Base-by-base conservation (phyloP, 139 green algal species). In the Dunaliella primolecta region DNA sequence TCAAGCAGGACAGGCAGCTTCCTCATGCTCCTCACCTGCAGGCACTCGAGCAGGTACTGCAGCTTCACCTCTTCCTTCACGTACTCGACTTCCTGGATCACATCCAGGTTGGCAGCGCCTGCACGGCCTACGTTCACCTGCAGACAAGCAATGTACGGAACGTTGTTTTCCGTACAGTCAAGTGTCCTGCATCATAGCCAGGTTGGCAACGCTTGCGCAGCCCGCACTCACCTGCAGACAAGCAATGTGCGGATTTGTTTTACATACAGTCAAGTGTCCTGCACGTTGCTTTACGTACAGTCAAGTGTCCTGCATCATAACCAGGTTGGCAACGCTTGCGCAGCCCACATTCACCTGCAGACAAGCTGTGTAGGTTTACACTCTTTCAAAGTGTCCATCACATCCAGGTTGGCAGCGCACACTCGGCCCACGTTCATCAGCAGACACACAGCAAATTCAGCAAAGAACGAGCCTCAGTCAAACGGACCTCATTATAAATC, bases 21-120 rank as follows among this genome's bases (percentile, higher is more conserved):
- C 77, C n/a, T n/a, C n/a, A n/a, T n/a, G n/a, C n/a, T n/a, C n/a
- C 29, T 1, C n/a, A 81, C 82, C 82, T 85, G 88, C 81, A 99
- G 89, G 89, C 94, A 98, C 88, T 98, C 95, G 31, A 98, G 93
- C 86, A 99, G 91, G 91, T 98, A 97, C 29, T 91, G 87, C 78
- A 99, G 94, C 92, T 98, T 98, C 77, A 93, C 93, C 88, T 99
- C 97, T 86, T 98, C 91, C 90, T 99, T 99, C 11, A 99, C 97
- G 81, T 99, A 99, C 91, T 99, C 97, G 71, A 99, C 96, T 91
- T 99, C 97, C 93, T 98, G 96, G 80, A 99, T 98, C 38, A 99
- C 95, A 88, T 99, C 95, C 86, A 98, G 86, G 91, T 98, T 99
- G 74, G 97, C 96, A 3, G 97, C 97, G 35, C 97, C 97, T 32